These are phyloP conservation scores for Penicillium brasilianum DNA, from an alignment of 2,329 filamentous ascomycete species.

Conservation along the genomic window DNA sequence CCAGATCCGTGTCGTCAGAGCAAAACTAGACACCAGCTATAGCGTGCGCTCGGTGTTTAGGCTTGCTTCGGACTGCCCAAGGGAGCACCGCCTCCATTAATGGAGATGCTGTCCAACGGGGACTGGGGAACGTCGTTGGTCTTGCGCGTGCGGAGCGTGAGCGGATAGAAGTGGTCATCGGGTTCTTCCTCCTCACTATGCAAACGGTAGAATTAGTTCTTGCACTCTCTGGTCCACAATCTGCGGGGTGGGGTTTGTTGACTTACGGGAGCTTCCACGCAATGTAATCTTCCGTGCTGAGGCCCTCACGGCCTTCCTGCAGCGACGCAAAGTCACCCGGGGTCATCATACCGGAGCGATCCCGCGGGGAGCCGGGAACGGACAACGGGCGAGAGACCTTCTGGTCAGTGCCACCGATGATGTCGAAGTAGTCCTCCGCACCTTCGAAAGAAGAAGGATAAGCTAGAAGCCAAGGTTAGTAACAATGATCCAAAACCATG, in stretches of 20 bases:
- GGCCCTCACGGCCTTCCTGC: constrained; percentile 89
- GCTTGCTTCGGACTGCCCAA: constrained; percentile 14
- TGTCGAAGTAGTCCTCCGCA: constrained; percentile 81
- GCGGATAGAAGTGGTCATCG: constrained; percentile 74
- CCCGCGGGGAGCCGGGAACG: constrained; percentile 88
- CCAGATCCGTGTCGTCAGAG: neutral
- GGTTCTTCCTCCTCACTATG: constrained; percentile 89
- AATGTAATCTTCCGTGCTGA: constrained; percentile 96
- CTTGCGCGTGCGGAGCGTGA: constrained; percentile 64
- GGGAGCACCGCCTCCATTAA: constrained; percentile 33
- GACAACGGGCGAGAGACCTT: constrained; percentile 96
- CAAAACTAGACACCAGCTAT: neutral
- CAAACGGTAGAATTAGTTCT: neutral
- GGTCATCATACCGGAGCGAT: constrained; percentile 97
- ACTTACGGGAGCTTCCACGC: constrained; percentile 98
- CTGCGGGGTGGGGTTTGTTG: neutral
- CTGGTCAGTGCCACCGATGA: constrained; percentile 88
- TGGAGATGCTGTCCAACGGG: constrained; percentile 42
- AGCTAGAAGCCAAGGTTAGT: constrained; percentile 55
- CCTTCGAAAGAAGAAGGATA: constrained; percentile 84
- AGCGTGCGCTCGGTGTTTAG: neutral
- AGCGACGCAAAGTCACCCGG: constrained; percentile 96
- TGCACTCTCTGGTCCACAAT: neutral
- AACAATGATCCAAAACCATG: too few species aligned
- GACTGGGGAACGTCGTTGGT: constrained; percentile 42